A percentile compares a stretch with the other conserved stretches of the same genome.
phyloP scores from a whole-genome alignment of 2,329 filamentous ascomycete species.

The Colletotrichum caudatum region DNA sequence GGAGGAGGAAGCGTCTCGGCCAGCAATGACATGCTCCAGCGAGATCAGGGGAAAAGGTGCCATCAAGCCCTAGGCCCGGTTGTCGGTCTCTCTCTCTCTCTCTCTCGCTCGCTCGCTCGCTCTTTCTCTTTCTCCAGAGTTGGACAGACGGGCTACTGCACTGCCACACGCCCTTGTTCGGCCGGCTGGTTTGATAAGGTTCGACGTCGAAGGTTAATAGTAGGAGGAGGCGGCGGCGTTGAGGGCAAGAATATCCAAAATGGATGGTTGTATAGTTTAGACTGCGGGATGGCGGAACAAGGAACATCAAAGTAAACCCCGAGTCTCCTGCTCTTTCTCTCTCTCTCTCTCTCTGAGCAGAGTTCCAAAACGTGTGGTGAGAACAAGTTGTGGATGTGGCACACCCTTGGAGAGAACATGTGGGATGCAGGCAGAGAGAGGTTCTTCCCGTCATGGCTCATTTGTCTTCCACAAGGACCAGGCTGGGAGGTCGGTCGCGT shows the following conservation, averaged over 20 bases:
- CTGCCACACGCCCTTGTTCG: not conserved
- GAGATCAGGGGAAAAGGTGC: slow-evolving; percentile 6
- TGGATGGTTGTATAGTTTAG: not conserved
- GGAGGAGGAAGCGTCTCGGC: slow-evolving; percentile 21
- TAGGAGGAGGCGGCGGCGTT: not conserved
- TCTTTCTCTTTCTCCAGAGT: not conserved
- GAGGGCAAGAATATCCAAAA: not conserved
- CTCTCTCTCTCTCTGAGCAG: not conserved
- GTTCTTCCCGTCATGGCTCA: not conserved
- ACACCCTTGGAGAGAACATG: not conserved
- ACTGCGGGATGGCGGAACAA: not conserved
- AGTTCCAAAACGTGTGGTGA: not conserved
- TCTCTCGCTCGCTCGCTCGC: not conserved
- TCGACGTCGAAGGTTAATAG: not conserved
- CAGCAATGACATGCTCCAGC: slow-evolving; percentile 15
- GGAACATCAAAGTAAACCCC: not conserved
- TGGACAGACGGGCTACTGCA: not conserved
- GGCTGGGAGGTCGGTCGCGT: not conserved
- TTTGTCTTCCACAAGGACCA: not conserved
- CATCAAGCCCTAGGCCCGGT: not conserved
- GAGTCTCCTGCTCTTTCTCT: not conserved
- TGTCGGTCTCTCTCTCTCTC: not conserved
- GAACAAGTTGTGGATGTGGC: not conserved
- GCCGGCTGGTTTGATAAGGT: not conserved
- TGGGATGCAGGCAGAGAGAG: not conserved